Evolutionary conservation across 345 rosid species (phyloP), one percentile per base, ranked within the genome.

Genomic region (Pelargonium nanum): DNA sequence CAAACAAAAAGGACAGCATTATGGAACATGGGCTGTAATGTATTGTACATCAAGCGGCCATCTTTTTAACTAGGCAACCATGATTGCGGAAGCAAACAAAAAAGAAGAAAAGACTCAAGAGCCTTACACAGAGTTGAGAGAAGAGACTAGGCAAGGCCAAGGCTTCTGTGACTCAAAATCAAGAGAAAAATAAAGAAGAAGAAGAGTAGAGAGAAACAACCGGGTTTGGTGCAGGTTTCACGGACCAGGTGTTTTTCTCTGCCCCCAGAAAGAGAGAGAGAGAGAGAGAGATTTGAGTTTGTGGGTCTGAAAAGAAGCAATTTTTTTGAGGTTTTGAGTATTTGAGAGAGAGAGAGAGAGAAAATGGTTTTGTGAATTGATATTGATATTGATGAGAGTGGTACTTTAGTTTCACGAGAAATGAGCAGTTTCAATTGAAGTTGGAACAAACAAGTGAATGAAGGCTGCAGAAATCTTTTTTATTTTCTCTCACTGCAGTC

Each of bases 361-460:
- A 0, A 28, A 19, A 22, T 26, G 26, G 6, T 50, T n/a, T n/a
- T n/a, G n/a, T n/a, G n/a, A n/a, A n/a, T n/a, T n/a, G n/a, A n/a
- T n/a, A n/a, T n/a, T n/a, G n/a, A n/a, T n/a, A n/a, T n/a, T n/a
- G n/a, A n/a, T n/a, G n/a, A n/a, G n/a, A n/a, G n/a, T n/a, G n/a
- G n/a, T 10, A 9, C 52, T 66, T 13, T 57, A 45, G 56, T 61
- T 75, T 88, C 93, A 89, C 95, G 91, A 76, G 87, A 80, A 78
- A 80, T 68, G 78, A 62, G 78, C 80, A 74, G 86, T 23, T 55
- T 55, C 26, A 55, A 55, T 22, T 40, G n/a, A 15, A 40, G 2
- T 17, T 40, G 16, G 16, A 0, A 40, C 16, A 40, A 40, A 9
- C 48, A 75, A 79, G 71, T 76, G 78, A 78, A 73, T 69, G 77